Percentiles rank a stretch among this genome's conserved stretches.
Evolutionary conservation across 1,284 basidiomycete species (phyloP).

Genomic region (Wallemia hederae): DNA sequence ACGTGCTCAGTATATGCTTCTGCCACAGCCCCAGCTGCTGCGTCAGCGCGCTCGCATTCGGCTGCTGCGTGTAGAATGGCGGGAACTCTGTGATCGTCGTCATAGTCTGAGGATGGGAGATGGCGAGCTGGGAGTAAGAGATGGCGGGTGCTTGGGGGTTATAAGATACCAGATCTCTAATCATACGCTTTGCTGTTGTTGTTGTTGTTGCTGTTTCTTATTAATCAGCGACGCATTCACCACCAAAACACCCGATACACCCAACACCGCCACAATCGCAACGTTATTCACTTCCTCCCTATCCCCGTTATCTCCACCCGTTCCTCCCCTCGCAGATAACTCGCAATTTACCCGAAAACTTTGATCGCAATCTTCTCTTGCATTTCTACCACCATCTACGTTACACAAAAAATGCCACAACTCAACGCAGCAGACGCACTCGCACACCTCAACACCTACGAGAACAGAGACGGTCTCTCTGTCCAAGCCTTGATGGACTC

Average conservation of each 20-base stretch:
- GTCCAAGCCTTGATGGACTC: constrained; percentile 74
- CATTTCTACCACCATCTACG: neutral
- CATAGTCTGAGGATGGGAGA: no score
- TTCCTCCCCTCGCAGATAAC: no score
- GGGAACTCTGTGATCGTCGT: neutral
- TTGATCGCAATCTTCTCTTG: neutral
- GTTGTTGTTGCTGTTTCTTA: no score
- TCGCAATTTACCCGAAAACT: neutral
- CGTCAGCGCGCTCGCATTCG: neutral
- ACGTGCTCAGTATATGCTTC: neutral
- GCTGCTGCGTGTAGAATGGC: constrained; percentile 1
- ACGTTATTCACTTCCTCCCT: neutral
- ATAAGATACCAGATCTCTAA: no score
- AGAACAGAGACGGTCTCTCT: constrained; percentile 54
- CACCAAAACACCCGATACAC: neutral
- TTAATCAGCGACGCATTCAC: neutral
- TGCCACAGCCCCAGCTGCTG: neutral
- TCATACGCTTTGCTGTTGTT: no score
- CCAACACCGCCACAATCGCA: no score
- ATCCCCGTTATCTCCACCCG: neutral
- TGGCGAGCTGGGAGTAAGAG: no score
- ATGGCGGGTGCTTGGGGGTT: no score
- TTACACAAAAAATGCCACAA: neutral
- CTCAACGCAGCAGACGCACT: constrained; percentile 22
- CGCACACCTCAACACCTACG: constrained; percentile 41